Percentiles rank a stretch among this genome's conserved stretches.
These are phyloP conservation scores for Starmerella potacharoeniae DNA, from an alignment of 805 yeast species.

Conservation along the genomic window DNA sequence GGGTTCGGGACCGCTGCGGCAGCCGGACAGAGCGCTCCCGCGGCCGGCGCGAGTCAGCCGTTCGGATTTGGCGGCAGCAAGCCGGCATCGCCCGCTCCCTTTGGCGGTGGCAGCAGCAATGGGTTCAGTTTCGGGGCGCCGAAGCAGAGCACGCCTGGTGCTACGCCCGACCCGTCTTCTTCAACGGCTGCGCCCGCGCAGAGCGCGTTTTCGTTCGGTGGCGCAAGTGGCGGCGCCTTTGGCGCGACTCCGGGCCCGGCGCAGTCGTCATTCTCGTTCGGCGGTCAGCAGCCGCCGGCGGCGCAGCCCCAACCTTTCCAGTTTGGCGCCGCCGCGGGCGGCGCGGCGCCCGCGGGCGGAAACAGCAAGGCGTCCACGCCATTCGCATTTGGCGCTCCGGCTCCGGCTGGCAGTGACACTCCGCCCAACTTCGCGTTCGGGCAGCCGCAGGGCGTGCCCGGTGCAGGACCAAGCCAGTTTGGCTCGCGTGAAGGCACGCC, in stretches of 20 bases:
- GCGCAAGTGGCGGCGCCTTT: not conserved
- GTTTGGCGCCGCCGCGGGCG: not conserved
- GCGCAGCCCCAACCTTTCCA: not conserved
- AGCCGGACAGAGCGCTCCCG: not conserved
- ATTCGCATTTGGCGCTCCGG: not conserved
- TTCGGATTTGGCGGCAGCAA: conserved; percentile 7
- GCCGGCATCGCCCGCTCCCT: not conserved
- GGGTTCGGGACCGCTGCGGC: not conserved
- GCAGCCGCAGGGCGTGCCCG: not conserved
- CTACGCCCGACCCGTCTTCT: not conserved
- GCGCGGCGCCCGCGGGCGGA: not conserved
- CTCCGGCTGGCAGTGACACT: not conserved
- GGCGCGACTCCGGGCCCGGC: not conserved
- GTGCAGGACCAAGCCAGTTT: not conserved
- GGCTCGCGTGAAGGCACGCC: conserved; percentile 17
- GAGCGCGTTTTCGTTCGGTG: not conserved
- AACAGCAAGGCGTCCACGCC: not conserved
- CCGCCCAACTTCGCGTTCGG: not conserved
- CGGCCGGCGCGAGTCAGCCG: conserved; percentile 1
- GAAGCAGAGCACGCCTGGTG: not conserved
- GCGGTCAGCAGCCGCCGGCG: not conserved
- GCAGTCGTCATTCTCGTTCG: not conserved
- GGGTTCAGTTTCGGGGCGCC: not conserved
- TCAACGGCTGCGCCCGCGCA: not conserved
- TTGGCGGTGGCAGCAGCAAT: not conserved